These are phyloP conservation scores for Chaetomium strumarium DNA, from an alignment of 2,329 filamentous ascomycete genomes.

Conservation along the genomic window DNA sequence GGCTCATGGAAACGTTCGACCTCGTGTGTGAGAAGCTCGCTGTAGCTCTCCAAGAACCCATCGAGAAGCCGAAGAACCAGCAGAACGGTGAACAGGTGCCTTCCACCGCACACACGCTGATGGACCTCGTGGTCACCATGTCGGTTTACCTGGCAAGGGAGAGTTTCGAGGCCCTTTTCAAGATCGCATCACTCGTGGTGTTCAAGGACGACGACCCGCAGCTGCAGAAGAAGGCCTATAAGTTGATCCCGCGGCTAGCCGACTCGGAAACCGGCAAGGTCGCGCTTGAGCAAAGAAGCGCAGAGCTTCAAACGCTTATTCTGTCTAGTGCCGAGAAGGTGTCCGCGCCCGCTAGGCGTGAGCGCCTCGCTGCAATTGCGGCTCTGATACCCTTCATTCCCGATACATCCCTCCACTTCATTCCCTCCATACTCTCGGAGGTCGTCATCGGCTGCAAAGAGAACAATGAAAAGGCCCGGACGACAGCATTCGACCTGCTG, in stretches of 20 bases:
- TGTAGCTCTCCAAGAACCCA: constrained; percentile 52
- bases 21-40: constrained; percentile 82
- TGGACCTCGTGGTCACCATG: constrained; percentile 95
- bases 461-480: constrained; percentile 90
- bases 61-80: constrained; percentile 51
- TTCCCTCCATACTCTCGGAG: constrained; percentile 84
- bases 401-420: constrained; percentile 77
- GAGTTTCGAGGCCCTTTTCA: constrained; percentile 79
- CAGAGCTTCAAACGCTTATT: constrained; percentile 76
- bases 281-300: constrained; percentile 70
- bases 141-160: constrained; percentile 85
- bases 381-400: constrained; percentile 77
- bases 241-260: constrained; percentile 85
- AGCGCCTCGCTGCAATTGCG: constrained; percentile 76
- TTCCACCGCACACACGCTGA: constrained; percentile 86
- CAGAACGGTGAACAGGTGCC: constrained; percentile 68
- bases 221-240: constrained; percentile 98
- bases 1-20: constrained; percentile 82
- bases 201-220: constrained; percentile 79
- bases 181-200: constrained; percentile 77
- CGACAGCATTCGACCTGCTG: constrained; percentile 82
- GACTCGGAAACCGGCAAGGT: constrained; percentile 69
- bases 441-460: constrained; percentile 97
- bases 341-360: constrained; percentile 76
- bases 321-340: constrained; percentile 76